Evolutionary conservation across 768 basidiomycete genomes (phyloP).

Genomic region (Neoboletus brunneissimus): DNA sequence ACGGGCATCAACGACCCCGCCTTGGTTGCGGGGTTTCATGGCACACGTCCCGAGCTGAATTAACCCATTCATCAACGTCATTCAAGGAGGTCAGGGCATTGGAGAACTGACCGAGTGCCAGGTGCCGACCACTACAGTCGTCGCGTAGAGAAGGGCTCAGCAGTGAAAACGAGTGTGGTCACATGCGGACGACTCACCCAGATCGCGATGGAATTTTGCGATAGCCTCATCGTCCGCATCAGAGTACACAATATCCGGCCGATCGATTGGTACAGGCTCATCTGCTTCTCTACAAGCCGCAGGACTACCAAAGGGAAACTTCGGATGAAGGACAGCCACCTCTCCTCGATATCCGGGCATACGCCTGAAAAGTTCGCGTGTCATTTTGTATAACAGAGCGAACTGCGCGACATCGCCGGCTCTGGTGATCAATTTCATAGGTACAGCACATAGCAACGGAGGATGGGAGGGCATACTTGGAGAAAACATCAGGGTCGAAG

Average conservation of each 20-base stretch:
- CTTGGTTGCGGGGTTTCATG: constrained; percentile 58
- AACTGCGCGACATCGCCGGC: constrained; percentile 42
- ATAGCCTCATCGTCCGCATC: constrained; percentile 35
- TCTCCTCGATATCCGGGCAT: constrained; percentile 38
- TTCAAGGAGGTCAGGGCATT: too few species aligned
- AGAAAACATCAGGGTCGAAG: constrained; percentile 46
- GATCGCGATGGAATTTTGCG: constrained; percentile 23
- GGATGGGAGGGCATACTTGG: constrained; percentile 33
- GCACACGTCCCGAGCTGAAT: constrained; percentile 61
- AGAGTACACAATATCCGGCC: constrained; percentile 34
- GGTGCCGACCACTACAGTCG: not conserved
- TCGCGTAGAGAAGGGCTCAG: not conserved
- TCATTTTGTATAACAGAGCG: constrained; percentile 53
- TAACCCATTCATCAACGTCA: not conserved
- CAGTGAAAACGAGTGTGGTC: too few species aligned
- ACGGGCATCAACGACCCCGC: constrained; percentile 60
- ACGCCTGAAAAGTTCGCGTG: constrained; percentile 53
- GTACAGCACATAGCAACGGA: not conserved
- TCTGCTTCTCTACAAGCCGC: constrained; percentile 23
- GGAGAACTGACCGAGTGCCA: constrained; percentile 19
- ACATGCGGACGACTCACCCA: not conserved
- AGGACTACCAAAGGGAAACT: constrained; percentile 28
- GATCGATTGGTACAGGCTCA: constrained; percentile 22
- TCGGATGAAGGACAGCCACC: constrained; percentile 19
- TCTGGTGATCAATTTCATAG: not conserved